Percentiles rank a stretch among this genome's conserved stretches.
phyloP scores from a whole-genome alignment of 192 early-diverging fungal genomes.

The Podila verticillata region DNA sequence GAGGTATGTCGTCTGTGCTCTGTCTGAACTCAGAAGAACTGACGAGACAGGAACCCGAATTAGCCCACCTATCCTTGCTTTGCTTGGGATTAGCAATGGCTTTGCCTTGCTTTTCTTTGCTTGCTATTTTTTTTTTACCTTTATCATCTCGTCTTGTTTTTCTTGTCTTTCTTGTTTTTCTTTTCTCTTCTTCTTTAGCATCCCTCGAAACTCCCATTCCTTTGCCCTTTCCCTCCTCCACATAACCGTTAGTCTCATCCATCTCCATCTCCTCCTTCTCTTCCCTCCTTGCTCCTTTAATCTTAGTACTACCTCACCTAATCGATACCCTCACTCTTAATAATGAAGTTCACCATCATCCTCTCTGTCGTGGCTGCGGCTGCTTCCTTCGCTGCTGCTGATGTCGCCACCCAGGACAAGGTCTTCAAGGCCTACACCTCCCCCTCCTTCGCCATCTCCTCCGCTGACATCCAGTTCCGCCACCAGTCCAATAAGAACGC shows the following conservation, averaged over 20 bases:
- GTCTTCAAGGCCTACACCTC: constrained; percentile 13
- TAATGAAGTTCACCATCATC: constrained; percentile 44
- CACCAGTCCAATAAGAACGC: constrained; percentile 24
- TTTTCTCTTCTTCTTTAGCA: not conserved
- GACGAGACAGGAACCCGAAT: not conserved
- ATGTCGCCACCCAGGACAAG: constrained; percentile 13
- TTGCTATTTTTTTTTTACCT: constrained; percentile 5
- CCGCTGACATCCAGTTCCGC: constrained; percentile 39
- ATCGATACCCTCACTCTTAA: constrained; percentile 1
- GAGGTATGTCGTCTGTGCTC: too few species aligned
- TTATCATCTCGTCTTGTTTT: not conserved
- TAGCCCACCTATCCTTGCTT: not conserved
- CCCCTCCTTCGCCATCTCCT: constrained; percentile 12
- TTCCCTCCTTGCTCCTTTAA: not conserved
- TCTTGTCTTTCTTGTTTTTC: not conserved
- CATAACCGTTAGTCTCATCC: not conserved
- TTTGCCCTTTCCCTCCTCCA: not conserved
- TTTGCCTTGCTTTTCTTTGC: constrained; percentile 14
- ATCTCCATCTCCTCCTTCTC: not conserved
- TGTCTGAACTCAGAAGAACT: not conserved
- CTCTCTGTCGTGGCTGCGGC: constrained; percentile 38
- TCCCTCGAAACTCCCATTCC: not conserved
- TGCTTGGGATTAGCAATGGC: too few species aligned
- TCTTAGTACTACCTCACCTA: not conserved
- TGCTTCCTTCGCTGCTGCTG: constrained; percentile 24